Conservation (phyloP, 768 basidiomycete genomes). For the Hygrophorus pudorinus region DNA sequence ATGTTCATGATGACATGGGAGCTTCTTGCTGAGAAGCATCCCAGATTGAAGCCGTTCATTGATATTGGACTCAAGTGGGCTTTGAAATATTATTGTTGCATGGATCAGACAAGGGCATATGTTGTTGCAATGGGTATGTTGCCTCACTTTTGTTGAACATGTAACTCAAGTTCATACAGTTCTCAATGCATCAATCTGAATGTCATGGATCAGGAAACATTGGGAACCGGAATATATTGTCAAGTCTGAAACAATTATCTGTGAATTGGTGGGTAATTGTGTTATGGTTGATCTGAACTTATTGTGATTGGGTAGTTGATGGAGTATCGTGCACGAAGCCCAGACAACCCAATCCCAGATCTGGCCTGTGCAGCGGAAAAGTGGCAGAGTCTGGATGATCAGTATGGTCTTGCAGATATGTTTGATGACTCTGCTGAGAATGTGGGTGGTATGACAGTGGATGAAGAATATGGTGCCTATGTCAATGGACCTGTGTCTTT, state of each 20-base stretch:
- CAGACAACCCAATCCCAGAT: background rate
- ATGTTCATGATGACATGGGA: constrained; percentile 12
- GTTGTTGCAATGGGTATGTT: constrained; percentile 8
- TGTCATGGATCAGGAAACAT: constrained; percentile 11
- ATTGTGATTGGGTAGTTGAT: background rate
- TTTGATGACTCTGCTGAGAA: background rate
- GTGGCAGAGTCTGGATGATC: background rate
- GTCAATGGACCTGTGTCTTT: background rate
- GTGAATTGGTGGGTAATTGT: constrained; percentile 4
- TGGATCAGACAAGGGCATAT: too few relatives aligned
- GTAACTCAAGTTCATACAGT: constrained; percentile 4
- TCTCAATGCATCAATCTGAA: constrained; percentile 11
- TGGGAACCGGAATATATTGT: constrained; percentile 10
- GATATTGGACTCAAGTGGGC: constrained; percentile 7
- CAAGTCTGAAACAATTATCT: constrained; percentile 9
- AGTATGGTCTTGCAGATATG: constrained; percentile 5
- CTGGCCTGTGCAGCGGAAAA: background rate
- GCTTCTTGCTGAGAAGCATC: background rate
- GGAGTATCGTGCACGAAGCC: too few relatives aligned
- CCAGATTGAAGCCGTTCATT: constrained; percentile 1
- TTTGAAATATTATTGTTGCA: constrained; percentile 7
- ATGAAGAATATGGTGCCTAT: constrained; percentile 2
- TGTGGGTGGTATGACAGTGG: background rate
- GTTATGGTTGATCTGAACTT: background rate
- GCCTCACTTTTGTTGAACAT: background rate